Percentiles rank a stretch among this genome's conserved stretches.
These are phyloP conservation scores for Cryptosporidium ubiquitum DNA, from an alignment of 169 alveolate species.

Conservation along the genomic window DNA sequence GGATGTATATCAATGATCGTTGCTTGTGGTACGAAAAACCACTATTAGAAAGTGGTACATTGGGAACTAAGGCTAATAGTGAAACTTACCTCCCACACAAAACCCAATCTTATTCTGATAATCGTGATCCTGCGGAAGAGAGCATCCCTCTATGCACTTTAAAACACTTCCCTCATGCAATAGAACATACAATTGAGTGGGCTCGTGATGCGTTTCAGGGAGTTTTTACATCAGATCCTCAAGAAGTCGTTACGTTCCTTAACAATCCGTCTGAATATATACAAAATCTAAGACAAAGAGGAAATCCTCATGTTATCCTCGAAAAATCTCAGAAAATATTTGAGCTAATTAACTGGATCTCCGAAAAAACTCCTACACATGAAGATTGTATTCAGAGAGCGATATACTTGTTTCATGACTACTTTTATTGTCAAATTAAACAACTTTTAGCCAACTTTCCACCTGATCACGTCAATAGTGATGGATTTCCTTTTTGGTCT, in stretches of 20 bases:
- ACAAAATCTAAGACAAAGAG: slow-evolving; percentile 75
- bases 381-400: slow-evolving; percentile 86
- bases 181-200: slow-evolving; percentile 99
- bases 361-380: slow-evolving; percentile 59
- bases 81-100: slow-evolving; percentile 94
- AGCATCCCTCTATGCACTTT: slow-evolving; percentile 95
- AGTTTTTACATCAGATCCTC: slow-evolving; percentile 93
- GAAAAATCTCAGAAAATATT: slow-evolving; percentile 76
- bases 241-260: slow-evolving; percentile 88
- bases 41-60: slow-evolving; percentile 98
- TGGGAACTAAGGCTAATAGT: slow-evolving; percentile 97
- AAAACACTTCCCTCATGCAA: slow-evolving; percentile 97
- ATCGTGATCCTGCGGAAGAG: slow-evolving; percentile 98
- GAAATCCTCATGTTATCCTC: slow-evolving; percentile 22
- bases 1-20: slow-evolving; percentile 96
- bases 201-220: slow-evolving; percentile 97
- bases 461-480: slow-evolving; percentile 91
- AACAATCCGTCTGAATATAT: slow-evolving; percentile 83
- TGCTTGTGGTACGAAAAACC: slow-evolving; percentile 98
- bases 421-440: slow-evolving; percentile 90
- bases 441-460: slow-evolving; percentile 96
- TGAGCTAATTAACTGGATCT: slow-evolving; percentile 41
- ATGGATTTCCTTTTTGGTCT: slow-evolving; percentile 97
- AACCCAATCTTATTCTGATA: slow-evolving; percentile 98
- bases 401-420: slow-evolving; percentile 85